These are phyloP conservation scores for Bacidia rubella DNA, from an alignment of 495 filamentous ascomycete species.

Conservation along the genomic window DNA sequence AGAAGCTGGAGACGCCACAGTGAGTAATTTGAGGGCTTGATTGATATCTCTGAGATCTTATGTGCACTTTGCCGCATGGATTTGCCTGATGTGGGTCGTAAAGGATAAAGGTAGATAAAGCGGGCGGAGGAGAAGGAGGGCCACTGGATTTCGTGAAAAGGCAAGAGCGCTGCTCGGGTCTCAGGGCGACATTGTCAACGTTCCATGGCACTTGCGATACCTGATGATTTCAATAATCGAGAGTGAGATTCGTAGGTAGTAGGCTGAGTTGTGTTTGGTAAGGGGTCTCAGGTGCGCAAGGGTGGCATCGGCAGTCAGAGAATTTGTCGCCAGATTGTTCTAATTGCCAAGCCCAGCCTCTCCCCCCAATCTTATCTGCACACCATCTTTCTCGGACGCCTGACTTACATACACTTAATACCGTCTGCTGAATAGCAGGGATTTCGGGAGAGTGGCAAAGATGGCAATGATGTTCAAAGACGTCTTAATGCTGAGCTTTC, in stretches of 20 bases:
- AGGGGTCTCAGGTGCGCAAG: neutral
- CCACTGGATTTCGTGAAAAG: neutral
- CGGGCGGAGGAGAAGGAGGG: neutral
- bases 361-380: neutral
- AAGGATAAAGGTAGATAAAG: neutral
- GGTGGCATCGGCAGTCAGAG: neutral
- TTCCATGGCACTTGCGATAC: neutral
- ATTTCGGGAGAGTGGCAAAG: too few relatives aligned
- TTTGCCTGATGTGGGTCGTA: neutral
- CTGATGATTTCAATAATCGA: neutral
- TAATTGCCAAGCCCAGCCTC: neutral
- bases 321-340: neutral
- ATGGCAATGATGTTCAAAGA: too few relatives aligned
- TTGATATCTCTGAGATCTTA: neutral
- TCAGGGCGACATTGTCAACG: conserved; percentile 1
- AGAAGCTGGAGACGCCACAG: conserved; percentile 17
- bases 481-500: neutral
- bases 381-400: too few relatives aligned
- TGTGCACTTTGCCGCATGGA: neutral
- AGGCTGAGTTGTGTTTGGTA: neutral
- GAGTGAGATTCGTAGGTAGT: neutral
- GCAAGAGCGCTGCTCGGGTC: neutral
- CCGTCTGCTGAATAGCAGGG: too few relatives aligned
- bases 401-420: neutral
- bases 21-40: neutral